Evolutionary conservation across 2,329 filamentous ascomycete genomes (phyloP), one percentile per base, ranked within the genome.

Genomic region (Ophiostoma triangulosporum): DNA sequence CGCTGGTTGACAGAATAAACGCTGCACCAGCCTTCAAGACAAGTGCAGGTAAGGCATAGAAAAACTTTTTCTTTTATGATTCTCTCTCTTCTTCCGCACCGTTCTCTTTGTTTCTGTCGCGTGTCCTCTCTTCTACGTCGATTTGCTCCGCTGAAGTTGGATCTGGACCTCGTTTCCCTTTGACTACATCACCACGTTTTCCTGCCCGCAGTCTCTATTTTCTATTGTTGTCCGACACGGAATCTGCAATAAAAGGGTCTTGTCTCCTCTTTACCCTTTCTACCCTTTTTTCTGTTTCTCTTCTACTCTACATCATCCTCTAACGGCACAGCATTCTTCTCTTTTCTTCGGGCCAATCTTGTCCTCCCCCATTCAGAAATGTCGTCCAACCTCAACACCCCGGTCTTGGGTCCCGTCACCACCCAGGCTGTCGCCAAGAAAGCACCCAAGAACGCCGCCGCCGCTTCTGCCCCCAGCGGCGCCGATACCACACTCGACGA

Each of bases 341-440:
- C 81, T 54, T 91, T 88, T 61, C 75, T 93, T 15, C 81, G 86
- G 60, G 85, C 85, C 58, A 93, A 93, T 64, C 77, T 93, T 53
- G 82, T 83, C 61, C 80, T 91, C 55, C 75, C 73, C 51, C 71
- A 73, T 46, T 81, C 73, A 57, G 70, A 80, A 54, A 68, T 84
- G 58, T 78, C 81, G 45, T 83, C 83, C 49, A 75, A 79, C 56
- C 73, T 74, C 54, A 83, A 77, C 57, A 86, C 84, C 24, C 83
- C 83, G 20, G 74, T 78, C 61, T 70, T 83, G 64, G 70, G 77
- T 67, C 73, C 83, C 59, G 68, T 73, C 60, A 68, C 27, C 29
- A 31, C 68, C 17, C 66, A 66, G 48, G 58, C 62, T 11, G 24
- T 9, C 26, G 3, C 24, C 50, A 57, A 53, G 31, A 36, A 27